phyloP scores from a whole-genome alignment of 1,284 basidiomycete genomes.

The Agaricales sp. region DNA sequence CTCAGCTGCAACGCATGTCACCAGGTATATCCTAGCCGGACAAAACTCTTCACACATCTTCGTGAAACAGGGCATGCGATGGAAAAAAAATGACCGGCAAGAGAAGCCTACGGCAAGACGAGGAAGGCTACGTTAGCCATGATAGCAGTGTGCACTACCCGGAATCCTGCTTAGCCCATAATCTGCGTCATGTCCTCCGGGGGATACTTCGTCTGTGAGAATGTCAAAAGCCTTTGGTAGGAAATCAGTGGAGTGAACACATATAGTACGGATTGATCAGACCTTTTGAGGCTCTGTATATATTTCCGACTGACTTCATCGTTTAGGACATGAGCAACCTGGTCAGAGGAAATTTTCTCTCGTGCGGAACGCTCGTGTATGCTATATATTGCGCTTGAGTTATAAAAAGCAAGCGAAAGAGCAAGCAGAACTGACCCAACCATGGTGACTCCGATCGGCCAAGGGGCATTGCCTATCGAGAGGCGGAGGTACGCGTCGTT shows the following conservation, averaged over 20 bases:
- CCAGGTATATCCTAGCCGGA: constrained; percentile 57
- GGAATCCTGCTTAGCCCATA: constrained; percentile 89
- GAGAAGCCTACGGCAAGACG: no score
- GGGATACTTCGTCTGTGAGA: constrained; percentile 91
- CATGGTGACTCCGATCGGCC: constrained; percentile 99
- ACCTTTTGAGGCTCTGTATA: constrained; percentile 96
- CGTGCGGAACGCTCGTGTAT: constrained; percentile 97
- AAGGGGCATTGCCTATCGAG: constrained; percentile 97
- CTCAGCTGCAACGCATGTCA: constrained; percentile 66
- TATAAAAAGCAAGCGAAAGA: constrained; percentile 1
- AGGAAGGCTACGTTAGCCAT: no score
- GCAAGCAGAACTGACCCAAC: constrained; percentile 62
- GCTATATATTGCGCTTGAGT: constrained; percentile 31
- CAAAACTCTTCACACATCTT: constrained; percentile 75
- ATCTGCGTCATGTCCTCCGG: constrained; percentile 85
- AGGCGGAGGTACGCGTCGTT: constrained; percentile 96
- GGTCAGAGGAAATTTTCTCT: constrained; percentile 94
- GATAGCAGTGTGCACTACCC: no score
- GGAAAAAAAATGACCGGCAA: no score
- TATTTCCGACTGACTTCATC: constrained; percentile 99
- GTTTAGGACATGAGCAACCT: constrained; percentile 96
- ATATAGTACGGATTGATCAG: constrained; percentile 15
- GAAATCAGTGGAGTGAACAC: constrained; percentile 5
- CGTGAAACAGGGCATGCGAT: constrained; percentile 63
- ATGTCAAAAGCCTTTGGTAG: constrained; percentile 70